These are phyloP conservation scores for Solanum arcanum DNA, from an alignment of 257 asterid genomes.

Conservation along the genomic window DNA sequence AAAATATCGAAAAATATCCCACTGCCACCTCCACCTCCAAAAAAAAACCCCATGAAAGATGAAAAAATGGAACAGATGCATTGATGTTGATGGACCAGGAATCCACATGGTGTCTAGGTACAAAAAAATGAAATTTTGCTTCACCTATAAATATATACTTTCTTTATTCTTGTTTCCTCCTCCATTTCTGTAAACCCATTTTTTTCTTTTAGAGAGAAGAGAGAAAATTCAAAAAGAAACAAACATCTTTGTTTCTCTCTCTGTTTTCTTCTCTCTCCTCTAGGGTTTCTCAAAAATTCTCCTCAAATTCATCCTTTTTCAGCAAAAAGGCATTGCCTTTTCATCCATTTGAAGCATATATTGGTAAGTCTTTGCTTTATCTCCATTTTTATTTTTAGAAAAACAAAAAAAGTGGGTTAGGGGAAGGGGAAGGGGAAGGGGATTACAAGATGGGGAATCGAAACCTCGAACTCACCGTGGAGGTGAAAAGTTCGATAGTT, in stretches of 20 bases:
- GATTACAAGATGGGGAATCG: background rate
- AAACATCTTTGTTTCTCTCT: background rate
- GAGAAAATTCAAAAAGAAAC: background rate
- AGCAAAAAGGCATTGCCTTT: background rate
- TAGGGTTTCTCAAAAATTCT: background rate
- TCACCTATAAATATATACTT: background rate
- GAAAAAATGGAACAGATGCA: background rate
- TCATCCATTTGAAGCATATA: background rate
- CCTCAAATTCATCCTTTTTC: background rate
- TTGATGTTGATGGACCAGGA: background rate
- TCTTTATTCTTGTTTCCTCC: background rate
- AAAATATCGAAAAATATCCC: fast-evolving
- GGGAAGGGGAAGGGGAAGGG: background rate
- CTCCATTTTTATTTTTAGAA: background rate
- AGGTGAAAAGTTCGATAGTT: background rate
- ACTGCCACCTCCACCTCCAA: background rate
- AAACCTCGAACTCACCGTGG: background rate
- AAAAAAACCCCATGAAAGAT: background rate
- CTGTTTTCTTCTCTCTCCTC: background rate
- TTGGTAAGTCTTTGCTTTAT: background rate
- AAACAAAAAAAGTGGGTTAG: background rate
- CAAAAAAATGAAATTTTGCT: background rate
- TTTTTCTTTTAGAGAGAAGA: background rate
- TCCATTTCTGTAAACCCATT: background rate
- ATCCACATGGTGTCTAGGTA: background rate